A percentile compares a stretch with the other conserved stretches of the same genome.
Conservation (phyloP, 2,329 filamentous ascomycete genomes). For the Arthrobotrys megalospora region DNA sequence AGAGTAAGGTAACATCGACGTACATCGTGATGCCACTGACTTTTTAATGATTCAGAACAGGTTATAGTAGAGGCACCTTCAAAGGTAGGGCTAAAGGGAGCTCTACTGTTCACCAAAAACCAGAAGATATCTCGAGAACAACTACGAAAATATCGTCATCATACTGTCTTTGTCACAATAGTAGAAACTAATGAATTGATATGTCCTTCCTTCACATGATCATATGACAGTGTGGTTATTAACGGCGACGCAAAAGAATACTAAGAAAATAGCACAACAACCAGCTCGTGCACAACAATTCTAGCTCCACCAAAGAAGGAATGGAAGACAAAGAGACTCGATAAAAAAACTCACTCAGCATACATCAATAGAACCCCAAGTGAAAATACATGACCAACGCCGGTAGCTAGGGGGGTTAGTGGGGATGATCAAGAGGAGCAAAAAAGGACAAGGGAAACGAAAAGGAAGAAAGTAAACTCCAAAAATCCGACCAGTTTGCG, state of each 20-base stretch:
- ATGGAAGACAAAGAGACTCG: conserved; percentile 9
- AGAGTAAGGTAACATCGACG: too few species aligned
- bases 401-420: conserved; percentile 11
- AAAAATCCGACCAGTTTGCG: conserved; percentile 29
- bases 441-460: neutral
- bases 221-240: neutral
- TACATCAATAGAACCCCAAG: conserved; percentile 32
- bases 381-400: conserved; percentile 59
- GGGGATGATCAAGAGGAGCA: neutral
- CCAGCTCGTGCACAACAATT: conserved; percentile 14
- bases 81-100: too few species aligned
- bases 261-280: conserved; percentile 10
- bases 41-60: too few species aligned
- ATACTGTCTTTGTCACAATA: too few species aligned
- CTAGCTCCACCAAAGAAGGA: conserved; percentile 11
- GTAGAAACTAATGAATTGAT: neutral
- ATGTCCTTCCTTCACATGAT: conserved; percentile 3
- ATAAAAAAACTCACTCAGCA: conserved; percentile 9
- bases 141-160: too few species aligned
- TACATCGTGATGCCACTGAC: too few species aligned
- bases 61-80: too few species aligned
- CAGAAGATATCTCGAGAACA: too few species aligned
- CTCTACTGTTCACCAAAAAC: too few species aligned
- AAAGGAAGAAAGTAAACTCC: conserved; percentile 51
- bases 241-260: conserved; percentile 14